Evolutionary conservation across 2,329 filamentous ascomycete genomes (phyloP).

Genomic region (Penicillium digitatum): DNA sequence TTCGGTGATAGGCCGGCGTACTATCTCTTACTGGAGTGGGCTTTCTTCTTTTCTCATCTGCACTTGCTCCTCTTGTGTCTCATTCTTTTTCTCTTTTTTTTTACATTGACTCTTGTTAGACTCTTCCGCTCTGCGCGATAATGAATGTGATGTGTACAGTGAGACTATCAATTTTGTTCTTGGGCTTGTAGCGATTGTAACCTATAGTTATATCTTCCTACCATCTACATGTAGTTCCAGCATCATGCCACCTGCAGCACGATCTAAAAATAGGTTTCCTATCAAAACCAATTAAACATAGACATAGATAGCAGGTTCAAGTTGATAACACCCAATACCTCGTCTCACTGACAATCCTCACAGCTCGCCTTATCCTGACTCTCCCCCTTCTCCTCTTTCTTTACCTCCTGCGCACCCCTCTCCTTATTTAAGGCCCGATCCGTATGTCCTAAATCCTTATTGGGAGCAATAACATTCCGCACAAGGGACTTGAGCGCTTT

Average conservation of each 20-base stretch:
- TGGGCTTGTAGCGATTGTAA: not conserved
- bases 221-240: not conserved
- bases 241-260: not conserved
- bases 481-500: constrained; percentile 85
- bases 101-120: not conserved
- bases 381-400: constrained; percentile 2
- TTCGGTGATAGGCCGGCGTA: constrained; percentile 18
- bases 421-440: constrained; percentile 51
- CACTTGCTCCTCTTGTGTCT: constrained; percentile 1
- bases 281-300: not conserved
- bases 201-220: not conserved
- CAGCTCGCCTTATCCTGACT: constrained; percentile 6
- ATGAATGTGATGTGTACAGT: constrained; percentile 19
- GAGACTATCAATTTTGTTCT: not conserved
- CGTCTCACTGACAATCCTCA: constrained; percentile 18
- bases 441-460: constrained; percentile 74
- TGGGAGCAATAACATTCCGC: constrained; percentile 75
- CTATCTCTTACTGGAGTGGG: constrained; percentile 5
- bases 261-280: too few species aligned
- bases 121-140: constrained; percentile 2
- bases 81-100: not conserved
- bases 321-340: not conserved
- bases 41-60: not conserved
- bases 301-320: not conserved
- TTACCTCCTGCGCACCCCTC: constrained; percentile 18